Evolutionary conservation across 2,329 filamentous ascomycete genomes (phyloP).

Genomic region (Claviceps spartinae): DNA sequence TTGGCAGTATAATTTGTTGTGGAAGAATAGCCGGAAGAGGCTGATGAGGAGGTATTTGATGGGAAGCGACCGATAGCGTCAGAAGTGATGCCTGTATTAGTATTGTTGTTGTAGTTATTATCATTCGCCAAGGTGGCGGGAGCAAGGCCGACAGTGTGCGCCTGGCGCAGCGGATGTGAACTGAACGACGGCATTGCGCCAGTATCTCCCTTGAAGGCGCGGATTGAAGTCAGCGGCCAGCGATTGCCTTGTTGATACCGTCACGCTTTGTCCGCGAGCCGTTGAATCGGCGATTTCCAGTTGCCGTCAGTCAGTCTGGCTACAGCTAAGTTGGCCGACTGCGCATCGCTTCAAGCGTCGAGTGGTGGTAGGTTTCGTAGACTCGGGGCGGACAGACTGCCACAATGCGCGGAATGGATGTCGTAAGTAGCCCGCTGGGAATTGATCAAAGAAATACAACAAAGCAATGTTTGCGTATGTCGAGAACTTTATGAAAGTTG

Average conservation of each 20-base stretch:
- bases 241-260: neutral
- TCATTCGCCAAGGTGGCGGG: slow-evolving; percentile 1
- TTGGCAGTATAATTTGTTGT: slow-evolving; percentile 42
- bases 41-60: slow-evolving; percentile 58
- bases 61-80: slow-evolving; percentile 43
- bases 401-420: neutral
- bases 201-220: slow-evolving; percentile 11
- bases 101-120: slow-evolving; percentile 1
- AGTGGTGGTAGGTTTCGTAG: neutral
- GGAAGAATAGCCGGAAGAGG: slow-evolving; percentile 54
- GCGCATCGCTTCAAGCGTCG: slow-evolving; percentile 4
- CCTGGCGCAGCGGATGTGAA: slow-evolving; percentile 44
- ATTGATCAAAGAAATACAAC: neutral
- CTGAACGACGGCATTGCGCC: slow-evolving; percentile 43
- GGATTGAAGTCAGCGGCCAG: neutral
- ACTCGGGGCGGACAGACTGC: neutral
- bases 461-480: neutral
- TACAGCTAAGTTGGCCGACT: neutral
- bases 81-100: slow-evolving; percentile 28
- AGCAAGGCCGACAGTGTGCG: slow-evolving; percentile 32
- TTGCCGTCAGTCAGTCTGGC: neutral
- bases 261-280: neutral
- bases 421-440: neutral
- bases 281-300: neutral
- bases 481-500: neutral